phyloP scores from a whole-genome alignment of 371 early-diverging fungal genomes.

The Circinella minor region DNA sequence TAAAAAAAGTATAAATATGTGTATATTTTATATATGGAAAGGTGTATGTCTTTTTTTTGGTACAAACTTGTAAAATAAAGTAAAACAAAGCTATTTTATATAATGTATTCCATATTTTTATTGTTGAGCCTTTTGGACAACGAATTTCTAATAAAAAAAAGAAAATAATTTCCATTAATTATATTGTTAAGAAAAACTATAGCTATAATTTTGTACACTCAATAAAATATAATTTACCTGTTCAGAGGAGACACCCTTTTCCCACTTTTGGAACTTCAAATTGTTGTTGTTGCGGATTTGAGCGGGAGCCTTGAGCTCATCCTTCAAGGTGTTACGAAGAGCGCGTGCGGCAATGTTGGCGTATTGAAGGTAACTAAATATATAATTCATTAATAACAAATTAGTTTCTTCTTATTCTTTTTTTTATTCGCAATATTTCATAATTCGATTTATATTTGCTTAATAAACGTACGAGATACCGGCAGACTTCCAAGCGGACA shows the following conservation, averaged over 20 bases:
- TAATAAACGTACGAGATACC: slow-evolving; percentile 54
- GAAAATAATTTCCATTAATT: background rate
- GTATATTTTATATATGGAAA: slow-evolving; percentile 3
- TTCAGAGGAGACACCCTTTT: slow-evolving; percentile 56
- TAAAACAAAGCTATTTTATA: slow-evolving; percentile 5
- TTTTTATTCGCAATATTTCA: background rate
- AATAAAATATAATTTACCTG: slow-evolving; percentile 7
- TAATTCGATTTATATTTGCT: background rate
- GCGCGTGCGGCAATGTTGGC: slow-evolving; percentile 85
- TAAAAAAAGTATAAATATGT: slow-evolving; percentile 4
- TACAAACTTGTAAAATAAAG: slow-evolving; percentile 14
- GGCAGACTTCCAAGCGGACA: slow-evolving; percentile 73
- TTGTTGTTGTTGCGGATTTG: slow-evolving; percentile 77
- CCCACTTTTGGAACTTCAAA: slow-evolving; percentile 84
- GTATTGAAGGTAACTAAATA: slow-evolving; percentile 81
- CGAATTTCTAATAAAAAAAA: slow-evolving; percentile 32
- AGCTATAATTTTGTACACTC: background rate
- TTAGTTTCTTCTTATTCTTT: background rate
- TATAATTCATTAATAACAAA: background rate
- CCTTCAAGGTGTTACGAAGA: slow-evolving; percentile 86
- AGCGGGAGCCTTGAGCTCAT: slow-evolving; percentile 71
- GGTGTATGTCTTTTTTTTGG: slow-evolving; percentile 7
- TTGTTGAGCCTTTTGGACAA: slow-evolving; percentile 29
- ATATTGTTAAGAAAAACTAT: background rate
- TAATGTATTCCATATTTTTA: slow-evolving; percentile 3